A percentile compares a stretch with the other conserved stretches of the same genome.
Evolutionary conservation across 2,329 filamentous ascomycete genomes (phyloP).

Genomic region (Sarocladiaceae sp.): DNA sequence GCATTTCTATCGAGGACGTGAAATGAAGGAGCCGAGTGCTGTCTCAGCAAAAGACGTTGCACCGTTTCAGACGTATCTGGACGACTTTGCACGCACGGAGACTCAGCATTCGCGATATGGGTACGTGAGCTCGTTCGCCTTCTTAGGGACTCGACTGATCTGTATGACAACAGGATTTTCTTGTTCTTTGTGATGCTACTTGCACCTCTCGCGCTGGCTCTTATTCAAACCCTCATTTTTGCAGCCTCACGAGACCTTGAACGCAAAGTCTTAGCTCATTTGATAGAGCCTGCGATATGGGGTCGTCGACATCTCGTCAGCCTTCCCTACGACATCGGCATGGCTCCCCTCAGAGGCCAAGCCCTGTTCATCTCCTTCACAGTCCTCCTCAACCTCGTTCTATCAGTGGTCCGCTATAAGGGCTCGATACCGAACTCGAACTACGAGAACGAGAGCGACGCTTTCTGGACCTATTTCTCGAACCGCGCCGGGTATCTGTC

Average conservation of each 20-base stretch:
- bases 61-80: constrained; percentile 9
- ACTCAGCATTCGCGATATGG: constrained; percentile 10
- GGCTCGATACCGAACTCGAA: constrained; percentile 20
- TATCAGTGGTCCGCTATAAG: constrained; percentile 22
- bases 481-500: constrained; percentile 31
- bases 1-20: neutral
- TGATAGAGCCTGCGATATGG: constrained; percentile 15
- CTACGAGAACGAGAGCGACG: constrained; percentile 11
- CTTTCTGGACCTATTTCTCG: constrained; percentile 20
- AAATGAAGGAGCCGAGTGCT: neutral
- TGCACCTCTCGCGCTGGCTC: constrained; percentile 16
- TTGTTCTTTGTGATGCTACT: constrained; percentile 4
- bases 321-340: constrained; percentile 10
- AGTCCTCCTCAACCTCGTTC: constrained; percentile 25
- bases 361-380: constrained; percentile 31
- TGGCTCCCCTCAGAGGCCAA: constrained; percentile 30
- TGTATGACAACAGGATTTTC: no score
- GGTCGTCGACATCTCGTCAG: constrained; percentile 13
- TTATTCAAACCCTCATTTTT: constrained; percentile 20
- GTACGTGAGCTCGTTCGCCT: constrained; percentile 9
- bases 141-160: no score
- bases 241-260: constrained; percentile 11
- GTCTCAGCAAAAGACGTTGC: constrained; percentile 8
- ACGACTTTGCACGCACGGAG: constrained; percentile 11
- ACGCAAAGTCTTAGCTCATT: constrained; percentile 11